These are phyloP conservation scores for Paraphaeosphaeria minitans DNA, from an alignment of 2,329 filamentous ascomycete genomes.

Conservation along the genomic window DNA sequence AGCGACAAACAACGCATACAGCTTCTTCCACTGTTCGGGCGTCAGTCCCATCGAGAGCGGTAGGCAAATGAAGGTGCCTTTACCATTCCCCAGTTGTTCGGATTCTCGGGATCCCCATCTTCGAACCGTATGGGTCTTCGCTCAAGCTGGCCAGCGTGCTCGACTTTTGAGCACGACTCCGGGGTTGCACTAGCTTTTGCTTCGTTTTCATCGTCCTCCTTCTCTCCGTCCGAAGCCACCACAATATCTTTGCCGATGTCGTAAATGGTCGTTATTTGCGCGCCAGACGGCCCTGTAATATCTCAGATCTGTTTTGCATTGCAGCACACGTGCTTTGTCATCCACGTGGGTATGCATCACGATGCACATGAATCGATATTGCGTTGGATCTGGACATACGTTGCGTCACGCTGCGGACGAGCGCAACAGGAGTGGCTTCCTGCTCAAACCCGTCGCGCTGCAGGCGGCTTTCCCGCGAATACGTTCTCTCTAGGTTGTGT, in stretches of 20 bases:
- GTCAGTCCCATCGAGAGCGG: neutral
- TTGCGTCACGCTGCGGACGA: constrained; percentile 35
- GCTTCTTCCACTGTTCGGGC: constrained; percentile 57
- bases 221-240: constrained; percentile 27
- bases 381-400: constrained; percentile 22
- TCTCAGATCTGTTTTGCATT: constrained; percentile 12
- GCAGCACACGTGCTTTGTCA: neutral
- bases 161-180: constrained; percentile 16
- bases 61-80: neutral
- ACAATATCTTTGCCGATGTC: constrained; percentile 28
- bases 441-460: constrained; percentile 30
- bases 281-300: constrained; percentile 24
- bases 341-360: neutral
- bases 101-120: constrained; percentile 48
- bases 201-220: constrained; percentile 26
- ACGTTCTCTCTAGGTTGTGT: constrained; percentile 40
- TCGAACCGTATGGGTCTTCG: constrained; percentile 47
- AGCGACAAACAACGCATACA: constrained; percentile 58
- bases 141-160: constrained; percentile 2
- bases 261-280: constrained; percentile 24
- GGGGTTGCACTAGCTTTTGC: constrained; percentile 29
- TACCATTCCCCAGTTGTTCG: constrained; percentile 51
- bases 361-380: neutral
- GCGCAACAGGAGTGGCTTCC: constrained; percentile 32
- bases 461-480: constrained; percentile 41